Evolutionary conservation across 2,329 filamentous ascomycete species (phyloP), one percentile per base, ranked within the genome.

Genomic region (Alternaria incomplexa): DNA sequence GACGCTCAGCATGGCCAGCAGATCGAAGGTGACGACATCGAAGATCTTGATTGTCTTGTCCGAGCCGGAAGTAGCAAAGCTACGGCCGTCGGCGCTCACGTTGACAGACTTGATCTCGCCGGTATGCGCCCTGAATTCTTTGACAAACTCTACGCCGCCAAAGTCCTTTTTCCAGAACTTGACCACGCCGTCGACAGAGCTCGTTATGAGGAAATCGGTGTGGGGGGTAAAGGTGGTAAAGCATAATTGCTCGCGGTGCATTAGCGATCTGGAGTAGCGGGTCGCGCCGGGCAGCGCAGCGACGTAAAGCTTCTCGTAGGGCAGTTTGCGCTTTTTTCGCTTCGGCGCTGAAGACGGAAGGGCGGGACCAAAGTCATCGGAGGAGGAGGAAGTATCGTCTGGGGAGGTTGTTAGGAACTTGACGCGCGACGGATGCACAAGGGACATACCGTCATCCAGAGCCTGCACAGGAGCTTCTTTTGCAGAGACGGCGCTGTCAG

Each of bases 101-200:
- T 90, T 96, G 47, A 96, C 92, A 26, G 91, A 91, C 64, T 85
- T 89, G 75, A 98, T 93, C 76, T 96, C 93, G 55, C 93, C 92
- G 61, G 87, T 86, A 81, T 99, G 96, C 8, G 96, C 94, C 76
- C 90, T 91, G 83, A 97, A 99, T 82, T 99, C 94, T 82, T 99
- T 99, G 56, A 98, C 95, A 76, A 99, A 99, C 82, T 99, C 96
- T 62, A 99, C 92, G 1, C 93, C 93, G 32, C 92, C 90, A 2
- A 89, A 90, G 67, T 92, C 88, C 83, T 99, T 99, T 83, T 99
- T 99, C 96, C 96, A 99, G 80, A 99, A 99, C 81, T 99, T 99
- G 71, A 98, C 95, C 1, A 95, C 91, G n/a, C 96, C 96, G 77
- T 99, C 96, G 46, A 92, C 83, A 0, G 96, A 98, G 64, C 92